These are phyloP conservation scores for Acacia crassicarpa DNA, from an alignment of 306 rosid species.

Conservation along the genomic window DNA sequence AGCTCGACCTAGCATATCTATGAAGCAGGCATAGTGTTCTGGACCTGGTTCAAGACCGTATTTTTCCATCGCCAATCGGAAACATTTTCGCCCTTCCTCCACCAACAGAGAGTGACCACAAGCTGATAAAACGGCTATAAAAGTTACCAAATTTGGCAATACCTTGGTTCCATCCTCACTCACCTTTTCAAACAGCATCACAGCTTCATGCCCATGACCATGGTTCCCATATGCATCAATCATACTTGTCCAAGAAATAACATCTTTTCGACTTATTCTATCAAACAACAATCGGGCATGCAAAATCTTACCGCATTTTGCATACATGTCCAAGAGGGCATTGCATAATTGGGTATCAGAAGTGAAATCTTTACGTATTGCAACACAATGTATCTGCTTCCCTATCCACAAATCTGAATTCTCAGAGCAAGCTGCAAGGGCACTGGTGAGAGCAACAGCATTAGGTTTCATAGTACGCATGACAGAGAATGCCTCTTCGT, in stretches of 20 bases:
- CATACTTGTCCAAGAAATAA: slow-evolving; percentile 64
- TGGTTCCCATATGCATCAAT: slow-evolving; percentile 57
- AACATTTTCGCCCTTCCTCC: slow-evolving; percentile 57
- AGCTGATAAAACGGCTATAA: slow-evolving; percentile 50
- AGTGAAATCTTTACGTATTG: slow-evolving; percentile 49
- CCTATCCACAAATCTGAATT: slow-evolving; percentile 53
- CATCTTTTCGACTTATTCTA: slow-evolving; percentile 44
- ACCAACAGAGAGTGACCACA: slow-evolving; percentile 59
- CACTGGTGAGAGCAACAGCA: slow-evolving; percentile 56
- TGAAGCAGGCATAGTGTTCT: slow-evolving; percentile 60
- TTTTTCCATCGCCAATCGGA: slow-evolving; percentile 41
- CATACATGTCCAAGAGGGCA: slow-evolving; percentile 57
- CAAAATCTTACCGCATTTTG: slow-evolving; percentile 53
- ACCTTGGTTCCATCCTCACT: slow-evolving; percentile 41
- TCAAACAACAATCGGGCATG: slow-evolving; percentile 47
- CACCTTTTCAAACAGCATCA: slow-evolving; percentile 45
- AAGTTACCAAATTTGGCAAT: slow-evolving; percentile 54
- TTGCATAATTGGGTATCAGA: slow-evolving; percentile 55
- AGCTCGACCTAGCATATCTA: slow-evolving; percentile 61
- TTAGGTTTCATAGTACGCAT: slow-evolving; percentile 55
- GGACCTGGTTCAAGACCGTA: slow-evolving; percentile 52
- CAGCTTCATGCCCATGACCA: slow-evolving; percentile 53
- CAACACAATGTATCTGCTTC: slow-evolving; percentile 65
- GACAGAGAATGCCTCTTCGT: slow-evolving; percentile 44
- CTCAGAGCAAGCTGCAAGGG: slow-evolving; percentile 64